Base-by-base conservation (phyloP, 495 filamentous ascomycete genomes). In the Aspergillus egyptiacus region DNA sequence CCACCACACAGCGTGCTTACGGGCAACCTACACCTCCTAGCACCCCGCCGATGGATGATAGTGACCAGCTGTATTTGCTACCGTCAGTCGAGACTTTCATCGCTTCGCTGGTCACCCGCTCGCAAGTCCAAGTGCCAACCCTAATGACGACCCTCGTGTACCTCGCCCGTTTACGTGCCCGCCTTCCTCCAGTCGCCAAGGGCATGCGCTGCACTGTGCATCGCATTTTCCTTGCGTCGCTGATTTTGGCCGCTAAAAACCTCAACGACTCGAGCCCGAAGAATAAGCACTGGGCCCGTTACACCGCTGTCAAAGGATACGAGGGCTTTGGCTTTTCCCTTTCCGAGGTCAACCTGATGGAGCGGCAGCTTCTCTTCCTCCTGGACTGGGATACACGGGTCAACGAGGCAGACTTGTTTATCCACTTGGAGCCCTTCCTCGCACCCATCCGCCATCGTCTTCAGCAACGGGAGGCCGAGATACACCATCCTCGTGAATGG, bases 201-300 rank as follows among this genome's bases (percentile, higher is more conserved):
- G 93, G 93, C 56, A 87, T 97, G 73, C 86, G 87, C 33, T 98
- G 93, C 75, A 98, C 93, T 11, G 90, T 93, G 34, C 93, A 98
- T 65, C 81, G 85, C 27, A 89, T 89, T 68, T 88, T 89, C 69
- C 79, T 89, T 17, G 85, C 85, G n/a, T 80, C 83, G 8, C 77
- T 89, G 48, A 89, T 89, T 52, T 77, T 89, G 23, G 82, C 85
- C 7, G 84, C 85, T 7, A 89, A 89, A 76, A 86, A 89, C 60
- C 65, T 89, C 37, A 89, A 89, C 58, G 85, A 89, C 72, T 95
- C 91, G 39, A 95, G 89, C 20, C 93, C 94, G 42, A 97, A 97
- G 84, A 98, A 98, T 79, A 97, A 96, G 81, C 93, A 98, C 75
- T 98, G 93, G 93, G 90, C 93, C 22, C 82, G 78, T 50, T 98